Percentiles rank a stretch among this genome's conserved stretches.
These are phyloP conservation scores for Fonsecaea monophora DNA, from an alignment of 2,329 filamentous ascomycete genomes.

Conservation along the genomic window DNA sequence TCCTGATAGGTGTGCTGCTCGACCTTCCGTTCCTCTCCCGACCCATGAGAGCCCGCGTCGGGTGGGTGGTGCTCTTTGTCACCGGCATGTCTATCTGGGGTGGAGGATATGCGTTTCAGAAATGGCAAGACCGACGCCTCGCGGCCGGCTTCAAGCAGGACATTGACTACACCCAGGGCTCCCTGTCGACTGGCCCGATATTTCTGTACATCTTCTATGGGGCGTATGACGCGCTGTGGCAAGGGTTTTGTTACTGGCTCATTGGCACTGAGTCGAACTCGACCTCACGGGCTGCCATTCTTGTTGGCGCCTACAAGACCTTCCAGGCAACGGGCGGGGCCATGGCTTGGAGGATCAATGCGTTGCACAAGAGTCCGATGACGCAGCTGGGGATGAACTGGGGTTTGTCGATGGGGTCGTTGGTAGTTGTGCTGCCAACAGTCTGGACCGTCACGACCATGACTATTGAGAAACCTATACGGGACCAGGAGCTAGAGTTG, in stretches of 20 bases:
- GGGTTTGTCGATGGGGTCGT: conserved; percentile 74
- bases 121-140: conserved; percentile 57
- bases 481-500: conserved; percentile 23
- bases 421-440: conserved; percentile 67
- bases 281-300: conserved; percentile 50
- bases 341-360: conserved; percentile 51
- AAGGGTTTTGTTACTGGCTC: conserved; percentile 70
- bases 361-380: conserved; percentile 61
- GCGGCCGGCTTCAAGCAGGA: conserved; percentile 52
- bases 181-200: conserved; percentile 66
- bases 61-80: conserved; percentile 56
- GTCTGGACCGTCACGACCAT: conserved; percentile 49
- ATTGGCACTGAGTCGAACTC: conserved; percentile 56
- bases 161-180: conserved; percentile 57
- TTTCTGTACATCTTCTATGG: conserved; percentile 76
- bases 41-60: conserved; percentile 55
- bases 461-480: conserved; percentile 23
- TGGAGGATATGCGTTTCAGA: conserved; percentile 71
- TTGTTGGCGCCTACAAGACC: conserved; percentile 58
- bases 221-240: conserved; percentile 71
- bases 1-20: conserved; percentile 56
- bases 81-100: conserved; percentile 64
- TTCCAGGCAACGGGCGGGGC: conserved; percentile 88
- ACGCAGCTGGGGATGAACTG: conserved; percentile 77
- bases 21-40: conserved; percentile 55